Evolutionary conservation across 2,329 filamentous ascomycete genomes (phyloP), one percentile per base, ranked within the genome.

Genomic region (Colletotrichum liriopes): DNA sequence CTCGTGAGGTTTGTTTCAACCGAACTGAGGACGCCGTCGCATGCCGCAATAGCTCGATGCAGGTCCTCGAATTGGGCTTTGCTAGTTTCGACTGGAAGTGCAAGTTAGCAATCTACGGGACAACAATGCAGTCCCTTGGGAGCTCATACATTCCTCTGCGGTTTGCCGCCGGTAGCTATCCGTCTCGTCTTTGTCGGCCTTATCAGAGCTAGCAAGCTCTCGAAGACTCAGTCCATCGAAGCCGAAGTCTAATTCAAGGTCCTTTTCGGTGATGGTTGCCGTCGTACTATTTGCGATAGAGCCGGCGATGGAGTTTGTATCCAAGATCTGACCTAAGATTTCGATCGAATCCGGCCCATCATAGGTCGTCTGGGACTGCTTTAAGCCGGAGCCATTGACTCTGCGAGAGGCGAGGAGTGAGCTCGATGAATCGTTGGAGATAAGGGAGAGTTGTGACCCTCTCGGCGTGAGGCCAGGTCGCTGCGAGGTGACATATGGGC

Each of bases 1-100:
- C 92, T 96, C 47, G 93, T 93, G 65, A 99, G 87, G 80, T 98
- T 98, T 41, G 90, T 92, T 84, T 99, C 96, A 66, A 99, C 96
- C 0, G 95, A 98, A 81, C 92, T 93, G 56, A 98, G 88, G 62
- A 98, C 94, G 79, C 97, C 93, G 82, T 99, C 96, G 84, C 96
- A 99, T 62, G 94, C 93, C 79, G 87, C 83, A 77, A 99, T 98
- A 5, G 95, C 97, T 77, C 89, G 91, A 82, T 98, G 96, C 52
- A 99, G 87, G 68, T 97, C 94, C 81, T 98, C 93, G 77, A 97
- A 97, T 78, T 93, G 95, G 78, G 92, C 87, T 81, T 93, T 94
- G 75, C 98, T 94, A 75, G 89, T 89, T 81, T 96, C 93, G 80
- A 95, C 94, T 92, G 74, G 59, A 74, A 1, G 8, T 20, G 14